Base-by-base conservation (phyloP, 106 monocot species). In the Allium fistulosum region DNA sequence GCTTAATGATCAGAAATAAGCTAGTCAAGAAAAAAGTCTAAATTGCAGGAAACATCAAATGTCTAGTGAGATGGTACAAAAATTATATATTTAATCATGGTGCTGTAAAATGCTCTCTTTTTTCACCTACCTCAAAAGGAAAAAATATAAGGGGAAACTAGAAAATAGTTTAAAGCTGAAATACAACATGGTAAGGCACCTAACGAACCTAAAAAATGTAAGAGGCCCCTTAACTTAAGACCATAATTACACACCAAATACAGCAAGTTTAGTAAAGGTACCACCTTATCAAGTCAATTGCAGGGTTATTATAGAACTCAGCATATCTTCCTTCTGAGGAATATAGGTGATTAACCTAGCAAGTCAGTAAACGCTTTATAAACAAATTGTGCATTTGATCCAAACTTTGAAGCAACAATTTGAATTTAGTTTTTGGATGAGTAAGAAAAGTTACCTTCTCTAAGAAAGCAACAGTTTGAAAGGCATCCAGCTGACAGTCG, bases 401-500 rank as follows among this genome's bases (percentile, higher is more conserved):
- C 46, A 2, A 66, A 66, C 1, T 8, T 26, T 51, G 11, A 65
- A 52, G 9, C 10, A 66, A 16, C 0, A 62, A 62, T 45, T 37
- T 37, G 37, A 37, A 2, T 37, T 37, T 37, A 37, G 37, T 37
- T 37, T 22, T 11, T 17, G 46, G 64, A 64, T 48, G 12, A 26
- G 14, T 17, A 37, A 55, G n/a, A 55, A 65, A 12, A 62, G 17
- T 10, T 37, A 91, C 94, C 81, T 88, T 85, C 75, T 85, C 77
- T 61, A 95, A 81, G 75, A 79, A 91, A 58, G 79, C 76, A 74
- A 83, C 88, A 46, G 88, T 65, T 46, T 59, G 68, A 58, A 61
- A 57, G 14, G 91, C 94, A 85, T 95, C 94, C 76, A 95, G 56
- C 74, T 95, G 90, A 57, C 90, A 91, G 64, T 95, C 90, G 74